Conservation (phyloP, 2,329 filamentous ascomycete species). For the Aureobasidium sp. region DNA sequence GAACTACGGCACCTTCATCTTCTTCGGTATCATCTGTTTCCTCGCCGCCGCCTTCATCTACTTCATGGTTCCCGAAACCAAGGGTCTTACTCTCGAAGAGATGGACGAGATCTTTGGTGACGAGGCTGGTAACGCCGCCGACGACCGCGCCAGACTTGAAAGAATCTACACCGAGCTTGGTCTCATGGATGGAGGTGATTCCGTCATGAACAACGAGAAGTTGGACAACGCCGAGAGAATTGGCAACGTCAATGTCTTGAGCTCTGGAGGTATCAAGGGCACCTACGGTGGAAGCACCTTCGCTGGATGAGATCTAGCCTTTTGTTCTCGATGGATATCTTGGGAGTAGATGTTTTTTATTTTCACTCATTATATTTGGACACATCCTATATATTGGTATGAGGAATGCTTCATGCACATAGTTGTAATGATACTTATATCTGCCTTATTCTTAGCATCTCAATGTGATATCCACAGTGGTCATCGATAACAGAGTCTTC, state of each 20-base stretch:
- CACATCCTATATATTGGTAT: background rate
- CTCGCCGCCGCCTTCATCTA: constrained; percentile 49
- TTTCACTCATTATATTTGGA: background rate
- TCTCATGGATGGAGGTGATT: background rate
- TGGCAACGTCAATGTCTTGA: background rate
- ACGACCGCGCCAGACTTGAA: constrained; percentile 10
- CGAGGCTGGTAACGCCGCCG: constrained; percentile 7
- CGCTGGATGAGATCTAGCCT: background rate
- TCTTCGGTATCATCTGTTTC: constrained; percentile 59
- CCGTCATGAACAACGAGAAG: background rate
- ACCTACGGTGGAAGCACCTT: background rate
- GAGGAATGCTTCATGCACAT: background rate
- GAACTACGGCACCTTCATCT: constrained; percentile 61
- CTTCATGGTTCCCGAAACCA: constrained; percentile 46
- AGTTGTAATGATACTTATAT: background rate
- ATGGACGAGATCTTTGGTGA: constrained; percentile 38
- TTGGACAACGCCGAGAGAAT: background rate
- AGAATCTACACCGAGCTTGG: constrained; percentile 11
- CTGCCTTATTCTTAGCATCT: background rate
- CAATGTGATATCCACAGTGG: too few species aligned
- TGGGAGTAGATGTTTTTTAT: background rate
- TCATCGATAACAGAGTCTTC: too few species aligned
- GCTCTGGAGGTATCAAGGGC: background rate
- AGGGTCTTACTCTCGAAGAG: constrained; percentile 45
- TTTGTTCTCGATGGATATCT: background rate